Conservation (phyloP, 257 asterid genomes). For the Solanum chmielewskii region DNA sequence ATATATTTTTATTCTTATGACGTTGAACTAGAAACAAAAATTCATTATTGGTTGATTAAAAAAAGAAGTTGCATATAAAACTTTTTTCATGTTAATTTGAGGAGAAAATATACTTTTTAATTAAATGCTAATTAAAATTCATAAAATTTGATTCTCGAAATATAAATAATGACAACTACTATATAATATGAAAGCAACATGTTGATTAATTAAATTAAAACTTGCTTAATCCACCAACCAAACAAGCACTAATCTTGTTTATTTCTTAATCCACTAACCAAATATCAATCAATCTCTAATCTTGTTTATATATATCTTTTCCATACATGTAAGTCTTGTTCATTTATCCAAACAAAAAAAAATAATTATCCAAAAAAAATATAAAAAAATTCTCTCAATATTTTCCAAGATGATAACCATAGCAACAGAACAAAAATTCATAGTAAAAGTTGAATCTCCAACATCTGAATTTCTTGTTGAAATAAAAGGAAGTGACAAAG, state of each 20-base stretch:
- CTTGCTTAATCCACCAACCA: neutral
- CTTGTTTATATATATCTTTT: neutral
- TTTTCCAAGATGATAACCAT: neutral
- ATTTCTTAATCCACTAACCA: neutral
- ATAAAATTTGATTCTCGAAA: neutral
- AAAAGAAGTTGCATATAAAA: too few relatives aligned
- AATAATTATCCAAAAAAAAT: neutral
- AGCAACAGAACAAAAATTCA: slow-evolving; percentile 1
- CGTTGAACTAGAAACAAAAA: too few relatives aligned
- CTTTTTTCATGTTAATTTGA: neutral
- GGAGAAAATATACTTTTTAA: neutral
- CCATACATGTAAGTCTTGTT: neutral
- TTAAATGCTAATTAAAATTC: neutral
- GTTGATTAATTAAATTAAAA: neutral
- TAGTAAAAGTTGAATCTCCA: slow-evolving; percentile 18
- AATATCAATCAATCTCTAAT: neutral
- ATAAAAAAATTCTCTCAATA: neutral
- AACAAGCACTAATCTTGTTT: neutral
- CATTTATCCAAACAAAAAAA: neutral
- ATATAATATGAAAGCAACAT: neutral
- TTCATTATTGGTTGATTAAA: too few relatives aligned
- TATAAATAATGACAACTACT: neutral
- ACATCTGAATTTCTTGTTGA: slow-evolving; percentile 17
- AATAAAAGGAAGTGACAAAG: slow-evolving; percentile 12
- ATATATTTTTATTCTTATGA: too few relatives aligned